Evolutionary conservation across 768 basidiomycete genomes (phyloP).

Genomic region (Boletus rubroflammeus): DNA sequence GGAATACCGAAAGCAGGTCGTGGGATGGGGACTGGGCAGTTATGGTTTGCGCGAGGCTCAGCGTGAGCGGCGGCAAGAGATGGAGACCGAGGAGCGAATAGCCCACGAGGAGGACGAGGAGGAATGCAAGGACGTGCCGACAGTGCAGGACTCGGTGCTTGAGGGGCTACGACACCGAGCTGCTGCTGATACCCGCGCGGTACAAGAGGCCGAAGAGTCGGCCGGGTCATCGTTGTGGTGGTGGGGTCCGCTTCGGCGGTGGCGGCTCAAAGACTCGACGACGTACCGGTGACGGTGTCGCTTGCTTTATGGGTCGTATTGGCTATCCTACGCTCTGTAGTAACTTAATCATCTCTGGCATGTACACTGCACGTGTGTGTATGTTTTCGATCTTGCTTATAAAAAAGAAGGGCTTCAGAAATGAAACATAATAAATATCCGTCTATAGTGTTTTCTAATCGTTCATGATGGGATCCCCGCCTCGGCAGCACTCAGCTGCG

Average conservation of each 20-base stretch:
- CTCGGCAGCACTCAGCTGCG: slow-evolving; percentile 63
- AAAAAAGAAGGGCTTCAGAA: too few relatives aligned
- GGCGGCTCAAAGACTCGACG: slow-evolving; percentile 77
- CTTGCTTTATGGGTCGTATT: too few relatives aligned
- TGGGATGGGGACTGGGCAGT: slow-evolving; percentile 74
- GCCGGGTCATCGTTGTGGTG: slow-evolving; percentile 57
- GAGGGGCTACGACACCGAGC: slow-evolving; percentile 12
- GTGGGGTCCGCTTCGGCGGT: slow-evolving; percentile 74
- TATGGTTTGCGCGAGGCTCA: slow-evolving; percentile 46
- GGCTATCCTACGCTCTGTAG: neutral
- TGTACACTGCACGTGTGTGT: neutral
- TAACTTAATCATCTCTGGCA: slow-evolving; percentile 2
- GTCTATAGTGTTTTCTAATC: neutral
- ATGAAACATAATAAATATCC: neutral
- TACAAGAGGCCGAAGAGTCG: slow-evolving; percentile 1
- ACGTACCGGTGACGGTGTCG: slow-evolving; percentile 41
- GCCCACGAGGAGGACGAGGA: slow-evolving; percentile 21
- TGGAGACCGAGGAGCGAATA: neutral
- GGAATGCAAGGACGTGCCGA: slow-evolving; percentile 17
- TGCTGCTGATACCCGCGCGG: neutral
- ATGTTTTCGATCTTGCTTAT: slow-evolving; percentile 3
- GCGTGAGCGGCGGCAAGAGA: slow-evolving; percentile 29
- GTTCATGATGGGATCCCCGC: slow-evolving; percentile 12
- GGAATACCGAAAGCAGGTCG: slow-evolving; percentile 28
- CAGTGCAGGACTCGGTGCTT: neutral